Base-by-base conservation (phyloP, 2,329 filamentous ascomycete species). In the Calonectria leucothoes region DNA sequence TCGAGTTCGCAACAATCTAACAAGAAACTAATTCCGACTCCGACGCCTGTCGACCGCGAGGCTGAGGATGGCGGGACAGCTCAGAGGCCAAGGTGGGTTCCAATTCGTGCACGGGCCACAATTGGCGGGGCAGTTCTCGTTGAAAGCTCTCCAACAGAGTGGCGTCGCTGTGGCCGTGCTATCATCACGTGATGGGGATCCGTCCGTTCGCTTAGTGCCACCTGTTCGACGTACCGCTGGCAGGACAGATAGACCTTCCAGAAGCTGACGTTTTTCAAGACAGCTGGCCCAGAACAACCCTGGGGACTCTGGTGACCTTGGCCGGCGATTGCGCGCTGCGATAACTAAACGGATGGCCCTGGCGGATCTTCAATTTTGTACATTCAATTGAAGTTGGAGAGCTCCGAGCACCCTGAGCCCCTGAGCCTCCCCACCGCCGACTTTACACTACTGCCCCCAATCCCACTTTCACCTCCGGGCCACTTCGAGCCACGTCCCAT, bases 171-270 rank as follows among this genome's bases (percentile, higher is more conserved):
- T 69, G 59, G 70, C 70, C 66, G 67, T 78, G 75, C 49, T 11
- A 11, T 29, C 11, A 66, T 82, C 84, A 85, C 83, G 84, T 85
- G 84, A 83, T 66, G 7, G 2, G 3, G 20, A 69, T 61, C 35
- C 17, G 42, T 75, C 59, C 70, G 66, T 73, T 81, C 77, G 78
- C 79, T 84, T 83, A 83, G 83, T 85, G 84, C 83, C 84, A 85
- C 83, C 83, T 85, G 82, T 85, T 83, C 83, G 79, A 82, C 79
- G 77, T 78, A 55, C 73, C 77, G 73, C 74, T 80, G 76, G 80
- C 79, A 82, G 82, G 83, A 84, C 83, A 84, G 82, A 85, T 83
- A 84, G 82, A 84, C 83, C 77, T 82, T 81, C 80, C 79, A 76
- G 82, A 81, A 82, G 77, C 76, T 78, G 81, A 82, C 76, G 80